phyloP scores from a whole-genome alignment of 2,329 filamentous ascomycete species.

The Domatiomyces globalis region DNA sequence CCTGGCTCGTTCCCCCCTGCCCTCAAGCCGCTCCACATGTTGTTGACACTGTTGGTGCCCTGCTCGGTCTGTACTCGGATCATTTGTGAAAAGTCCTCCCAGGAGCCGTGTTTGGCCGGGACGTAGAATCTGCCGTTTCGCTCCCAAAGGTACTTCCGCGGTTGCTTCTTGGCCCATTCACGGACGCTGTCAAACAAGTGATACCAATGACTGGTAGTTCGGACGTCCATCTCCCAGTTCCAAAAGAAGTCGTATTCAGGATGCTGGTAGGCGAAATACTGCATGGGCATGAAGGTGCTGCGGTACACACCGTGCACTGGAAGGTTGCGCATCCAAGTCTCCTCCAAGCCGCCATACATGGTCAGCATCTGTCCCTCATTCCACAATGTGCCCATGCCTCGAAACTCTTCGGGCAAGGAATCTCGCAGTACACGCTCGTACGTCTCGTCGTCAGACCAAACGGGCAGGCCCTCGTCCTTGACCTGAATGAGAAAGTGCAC shows the following conservation, averaged over 20 bases:
- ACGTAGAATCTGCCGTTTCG: slow-evolving; percentile 66
- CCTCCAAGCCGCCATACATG: slow-evolving; percentile 75
- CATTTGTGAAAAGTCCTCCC: slow-evolving; percentile 69
- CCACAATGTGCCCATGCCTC: slow-evolving; percentile 79
- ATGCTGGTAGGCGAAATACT: slow-evolving; percentile 79
- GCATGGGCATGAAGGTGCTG: slow-evolving; percentile 84
- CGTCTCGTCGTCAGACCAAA: slow-evolving; percentile 65
- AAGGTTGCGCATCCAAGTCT: slow-evolving; percentile 56
- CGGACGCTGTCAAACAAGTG: slow-evolving; percentile 56
- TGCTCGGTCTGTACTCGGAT: slow-evolving; percentile 61
- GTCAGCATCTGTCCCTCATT: slow-evolving; percentile 85
- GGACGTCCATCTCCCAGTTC: slow-evolving; percentile 92
- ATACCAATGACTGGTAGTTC: slow-evolving; percentile 79
- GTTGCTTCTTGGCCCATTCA: slow-evolving; percentile 57
- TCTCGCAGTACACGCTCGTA: slow-evolving; percentile 58
- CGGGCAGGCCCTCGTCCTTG: slow-evolving; percentile 61
- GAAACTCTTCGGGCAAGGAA: slow-evolving; percentile 68
- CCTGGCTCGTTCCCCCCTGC: slow-evolving; percentile 16
- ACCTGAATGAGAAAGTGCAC: slow-evolving; percentile 78
- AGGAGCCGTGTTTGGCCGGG: slow-evolving; percentile 59
- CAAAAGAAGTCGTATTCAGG: slow-evolving; percentile 84
- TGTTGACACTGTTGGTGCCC: slow-evolving; percentile 50
- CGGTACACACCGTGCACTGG: slow-evolving; percentile 87
- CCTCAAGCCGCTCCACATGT: slow-evolving; percentile 47
- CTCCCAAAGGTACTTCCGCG: slow-evolving; percentile 69